Conservation (phyloP, 2,329 filamentous ascomycete species). For the Claviceps purpurea region DNA sequence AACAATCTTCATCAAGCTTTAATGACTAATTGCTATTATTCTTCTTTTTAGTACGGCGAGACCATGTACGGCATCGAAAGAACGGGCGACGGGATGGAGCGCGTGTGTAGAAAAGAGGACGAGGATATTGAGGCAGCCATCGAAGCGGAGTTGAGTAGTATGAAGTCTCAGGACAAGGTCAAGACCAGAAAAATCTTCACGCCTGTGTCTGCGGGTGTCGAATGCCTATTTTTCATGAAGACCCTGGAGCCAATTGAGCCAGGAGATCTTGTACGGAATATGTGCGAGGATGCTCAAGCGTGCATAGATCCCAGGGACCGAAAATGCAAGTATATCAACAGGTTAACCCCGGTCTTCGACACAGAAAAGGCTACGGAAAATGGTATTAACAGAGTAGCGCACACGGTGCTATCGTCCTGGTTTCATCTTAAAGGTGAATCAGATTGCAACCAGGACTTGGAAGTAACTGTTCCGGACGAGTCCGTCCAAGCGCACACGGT, state of each 20-base stretch:
- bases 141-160: slow-evolving; percentile 52
- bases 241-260: slow-evolving; percentile 43
- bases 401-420: slow-evolving; percentile 45
- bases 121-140: slow-evolving; percentile 65
- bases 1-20: not conserved
- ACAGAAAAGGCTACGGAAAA: slow-evolving; percentile 54
- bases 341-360: slow-evolving; percentile 36
- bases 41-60: slow-evolving; percentile 45
- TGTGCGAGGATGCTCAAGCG: slow-evolving; percentile 39
- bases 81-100: slow-evolving; percentile 21
- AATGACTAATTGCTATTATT: not conserved
- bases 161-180: slow-evolving; percentile 33
- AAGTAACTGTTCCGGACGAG: no score
- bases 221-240: slow-evolving; percentile 51
- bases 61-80: slow-evolving; percentile 40
- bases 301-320: slow-evolving; percentile 28
- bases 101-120: slow-evolving; percentile 27
- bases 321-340: slow-evolving; percentile 45
- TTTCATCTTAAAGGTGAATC: slow-evolving; percentile 35
- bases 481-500: slow-evolving; percentile 21
- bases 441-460: no score
- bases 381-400: slow-evolving; percentile 52
- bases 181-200: slow-evolving; percentile 35
- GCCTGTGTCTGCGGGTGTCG: slow-evolving; percentile 40
- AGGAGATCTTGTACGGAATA: slow-evolving; percentile 36